phyloP scores from a whole-genome alignment of 495 filamentous ascomycete genomes.

The Apiosordaria backusii region DNA sequence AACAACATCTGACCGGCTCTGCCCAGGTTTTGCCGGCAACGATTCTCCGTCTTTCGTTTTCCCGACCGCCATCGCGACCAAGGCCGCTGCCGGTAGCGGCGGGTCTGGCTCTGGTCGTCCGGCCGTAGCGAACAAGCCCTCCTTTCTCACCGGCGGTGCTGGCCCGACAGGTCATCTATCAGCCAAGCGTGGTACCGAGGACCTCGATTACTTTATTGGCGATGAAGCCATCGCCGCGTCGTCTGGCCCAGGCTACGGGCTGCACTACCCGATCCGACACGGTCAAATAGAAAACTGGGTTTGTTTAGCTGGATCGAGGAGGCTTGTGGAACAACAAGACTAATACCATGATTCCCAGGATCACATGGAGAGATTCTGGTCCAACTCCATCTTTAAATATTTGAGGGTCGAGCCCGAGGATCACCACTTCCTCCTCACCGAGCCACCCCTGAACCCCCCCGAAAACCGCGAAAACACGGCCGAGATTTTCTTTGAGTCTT shows the following conservation, averaged over 20 bases:
- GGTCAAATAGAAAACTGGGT: constrained; percentile 99
- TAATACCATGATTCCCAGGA: constrained; percentile 54
- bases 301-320: constrained; percentile 19
- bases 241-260: constrained; percentile 82
- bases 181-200: constrained; percentile 91
- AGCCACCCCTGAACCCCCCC: constrained; percentile 94
- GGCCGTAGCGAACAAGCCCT: constrained; percentile 87
- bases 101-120: constrained; percentile 82
- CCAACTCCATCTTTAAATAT: constrained; percentile 99
- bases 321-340: constrained; percentile 7
- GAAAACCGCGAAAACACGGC: constrained; percentile 99
- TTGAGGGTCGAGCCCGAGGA: constrained; percentile 96
- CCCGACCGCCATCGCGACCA: constrained; percentile 96
- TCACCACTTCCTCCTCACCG: constrained; percentile 95
- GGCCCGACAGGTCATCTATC: constrained; percentile 77
- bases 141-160: constrained; percentile 87
- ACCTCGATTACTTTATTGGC: constrained; percentile 98
- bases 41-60: constrained; percentile 99
- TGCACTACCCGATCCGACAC: constrained; percentile 96
- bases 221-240: constrained; percentile 88
- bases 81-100: constrained; percentile 66
- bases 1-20: constrained; percentile 13
- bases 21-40: constrained; percentile 92
- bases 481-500: constrained; percentile 99
- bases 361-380: constrained; percentile 99